Evolutionary conservation across 495 filamentous ascomycete genomes (phyloP).

Genomic region (Durotheca rogersii): DNA sequence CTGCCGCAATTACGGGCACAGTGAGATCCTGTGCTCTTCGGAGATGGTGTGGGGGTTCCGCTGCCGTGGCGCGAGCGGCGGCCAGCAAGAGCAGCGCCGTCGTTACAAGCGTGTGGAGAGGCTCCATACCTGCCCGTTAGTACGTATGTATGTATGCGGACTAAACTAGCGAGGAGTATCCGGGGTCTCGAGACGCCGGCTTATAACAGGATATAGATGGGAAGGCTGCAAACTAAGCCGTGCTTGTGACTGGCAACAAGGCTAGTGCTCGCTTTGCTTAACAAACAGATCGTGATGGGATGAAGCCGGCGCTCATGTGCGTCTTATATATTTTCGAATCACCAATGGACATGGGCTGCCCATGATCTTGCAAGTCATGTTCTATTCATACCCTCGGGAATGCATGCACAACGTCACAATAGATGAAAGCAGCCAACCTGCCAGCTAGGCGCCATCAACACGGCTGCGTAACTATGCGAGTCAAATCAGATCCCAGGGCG

Average conservation of each 20-base stretch:
- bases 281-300: constrained; percentile 14
- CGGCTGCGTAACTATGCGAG: constrained; percentile 9
- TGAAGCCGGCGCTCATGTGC: constrained; percentile 9
- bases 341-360: not conserved
- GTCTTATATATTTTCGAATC: constrained; percentile 26
- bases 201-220: no score
- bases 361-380: not conserved
- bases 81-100: constrained; percentile 20
- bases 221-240: no score
- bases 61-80: constrained; percentile 18
- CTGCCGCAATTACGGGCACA: constrained; percentile 6
- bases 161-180: constrained; percentile 5
- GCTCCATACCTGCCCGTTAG: constrained; percentile 22
- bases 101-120: constrained; percentile 24
- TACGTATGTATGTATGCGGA: constrained; percentile 16
- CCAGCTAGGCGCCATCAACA: constrained; percentile 4
- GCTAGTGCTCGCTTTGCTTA: constrained; percentile 11
- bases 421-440: not conserved
- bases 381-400: not conserved
- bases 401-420: constrained; percentile 10
- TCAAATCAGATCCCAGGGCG: constrained; percentile 7
- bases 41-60: constrained; percentile 1
- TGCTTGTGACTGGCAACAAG: constrained; percentile 20
- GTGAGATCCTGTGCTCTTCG: constrained; percentile 12
- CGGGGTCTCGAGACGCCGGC: constrained; percentile 8